phyloP scores from a whole-genome alignment of 2,329 filamentous ascomycete genomes.

The Nemania sp. region DNA sequence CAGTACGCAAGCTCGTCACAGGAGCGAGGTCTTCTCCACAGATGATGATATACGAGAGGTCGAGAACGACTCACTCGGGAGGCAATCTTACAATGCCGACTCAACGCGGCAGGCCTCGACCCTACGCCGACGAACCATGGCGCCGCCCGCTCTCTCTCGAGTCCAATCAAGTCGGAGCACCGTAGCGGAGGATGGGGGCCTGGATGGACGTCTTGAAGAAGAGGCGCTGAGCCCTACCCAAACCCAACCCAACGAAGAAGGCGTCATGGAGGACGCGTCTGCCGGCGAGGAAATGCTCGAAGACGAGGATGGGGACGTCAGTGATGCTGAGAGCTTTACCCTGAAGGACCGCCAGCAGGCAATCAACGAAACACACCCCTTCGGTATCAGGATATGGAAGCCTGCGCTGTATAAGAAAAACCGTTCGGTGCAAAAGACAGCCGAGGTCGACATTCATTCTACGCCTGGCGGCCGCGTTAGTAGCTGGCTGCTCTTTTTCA shows the following conservation, averaged over 20 bases:
- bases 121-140: constrained; percentile 46
- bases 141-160: constrained; percentile 46
- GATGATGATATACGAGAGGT: constrained; percentile 87
- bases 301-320: constrained; percentile 67
- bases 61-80: constrained; percentile 64
- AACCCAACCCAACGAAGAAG: constrained; percentile 45
- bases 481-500: constrained; percentile 83
- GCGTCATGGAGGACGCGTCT: constrained; percentile 28
- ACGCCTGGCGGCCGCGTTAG: constrained; percentile 86
- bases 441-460: constrained; percentile 96
- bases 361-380: constrained; percentile 98
- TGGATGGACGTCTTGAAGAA: constrained; percentile 38
- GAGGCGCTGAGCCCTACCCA: constrained; percentile 39
- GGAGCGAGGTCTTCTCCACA: constrained; percentile 85
- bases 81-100: constrained; percentile 39
- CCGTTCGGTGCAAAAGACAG: constrained; percentile 92
- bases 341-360: constrained; percentile 95
- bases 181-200: constrained; percentile 38
- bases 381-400: constrained; percentile 99
- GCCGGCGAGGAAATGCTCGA: constrained; percentile 45
- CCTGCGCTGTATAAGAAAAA: constrained; percentile 97
- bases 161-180: constrained; percentile 48
- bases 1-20: constrained; percentile 70
- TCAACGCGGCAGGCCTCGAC: constrained; percentile 40
- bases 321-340: constrained; percentile 96